Conservation (phyloP, 2,329 filamentous ascomycete genomes). For the Aspergillus sp. region DNA sequence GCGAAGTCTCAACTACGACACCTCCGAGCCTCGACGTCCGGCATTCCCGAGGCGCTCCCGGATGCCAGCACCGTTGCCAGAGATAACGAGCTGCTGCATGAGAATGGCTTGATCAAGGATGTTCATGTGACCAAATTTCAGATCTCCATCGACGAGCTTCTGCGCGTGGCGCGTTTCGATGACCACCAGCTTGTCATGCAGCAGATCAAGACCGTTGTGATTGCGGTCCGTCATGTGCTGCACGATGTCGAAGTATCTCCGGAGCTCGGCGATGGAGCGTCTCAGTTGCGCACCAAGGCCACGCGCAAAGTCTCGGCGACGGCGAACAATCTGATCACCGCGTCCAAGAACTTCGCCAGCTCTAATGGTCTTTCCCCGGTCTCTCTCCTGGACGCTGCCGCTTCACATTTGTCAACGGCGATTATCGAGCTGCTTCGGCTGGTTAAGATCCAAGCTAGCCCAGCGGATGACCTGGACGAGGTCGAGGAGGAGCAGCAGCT, state of each 20-base stretch:
- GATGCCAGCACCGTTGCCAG: conserved; percentile 55
- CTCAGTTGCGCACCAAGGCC: conserved; percentile 65
- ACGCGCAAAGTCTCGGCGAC: conserved; percentile 85
- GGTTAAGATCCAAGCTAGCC: conserved; percentile 79
- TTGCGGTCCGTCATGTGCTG: conserved; percentile 79
- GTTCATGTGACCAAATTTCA: conserved; percentile 94
- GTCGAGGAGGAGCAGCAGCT: conserved; percentile 65
- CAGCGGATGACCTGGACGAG: conserved; percentile 71
- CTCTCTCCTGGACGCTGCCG: conserved; percentile 89
- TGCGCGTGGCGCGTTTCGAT: conserved; percentile 73
- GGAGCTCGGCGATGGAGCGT: conserved; percentile 54
- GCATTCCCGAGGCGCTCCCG: conserved; percentile 54
- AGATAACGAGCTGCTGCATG: conserved; percentile 69
- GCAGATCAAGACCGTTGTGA: conserved; percentile 81
- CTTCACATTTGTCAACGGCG: conserved; percentile 81
- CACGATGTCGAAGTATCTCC: conserved; percentile 69
- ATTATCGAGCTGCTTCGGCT: conserved; percentile 80
- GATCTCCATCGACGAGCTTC: conserved; percentile 85
- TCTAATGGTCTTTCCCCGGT: conserved; percentile 85
- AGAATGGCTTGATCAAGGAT: conserved; percentile 80
- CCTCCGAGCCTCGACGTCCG: conserved; percentile 77
- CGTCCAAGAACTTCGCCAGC: conserved; percentile 84
- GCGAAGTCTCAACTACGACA: conserved; percentile 83
- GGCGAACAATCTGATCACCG: conserved; percentile 93
- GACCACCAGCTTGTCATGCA: conserved; percentile 74